These are phyloP conservation scores for Blastobotrys petasosporus DNA, from an alignment of 1,139 yeast genomes.

Conservation along the genomic window DNA sequence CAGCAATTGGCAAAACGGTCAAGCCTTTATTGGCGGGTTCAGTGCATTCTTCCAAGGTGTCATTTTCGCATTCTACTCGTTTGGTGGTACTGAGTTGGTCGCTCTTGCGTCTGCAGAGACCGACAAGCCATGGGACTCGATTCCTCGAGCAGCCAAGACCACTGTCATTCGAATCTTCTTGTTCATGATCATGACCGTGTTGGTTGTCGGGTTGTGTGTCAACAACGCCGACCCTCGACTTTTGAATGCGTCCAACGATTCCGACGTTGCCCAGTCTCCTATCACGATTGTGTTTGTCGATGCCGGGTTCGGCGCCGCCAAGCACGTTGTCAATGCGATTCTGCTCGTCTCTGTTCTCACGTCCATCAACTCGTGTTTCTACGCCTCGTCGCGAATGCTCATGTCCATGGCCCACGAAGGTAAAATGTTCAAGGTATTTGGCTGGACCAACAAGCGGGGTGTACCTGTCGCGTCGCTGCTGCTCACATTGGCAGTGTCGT, in stretches of 20 bases:
- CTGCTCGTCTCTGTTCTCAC: slow-evolving; percentile 47
- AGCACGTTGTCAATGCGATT: slow-evolving; percentile 43
- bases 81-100: slow-evolving; percentile 46
- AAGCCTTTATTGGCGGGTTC: slow-evolving; percentile 42
- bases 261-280: slow-evolving; percentile 44
- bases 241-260: slow-evolving; percentile 33
- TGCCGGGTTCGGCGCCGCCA: slow-evolving; percentile 44
- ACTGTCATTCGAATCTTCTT: slow-evolving; percentile 36
- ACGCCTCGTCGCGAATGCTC: slow-evolving; percentile 50
- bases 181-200: slow-evolving; percentile 39
- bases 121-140: slow-evolving; percentile 38
- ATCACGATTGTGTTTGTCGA: slow-evolving; percentile 52
- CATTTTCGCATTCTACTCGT: slow-evolving; percentile 53
- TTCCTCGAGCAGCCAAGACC: slow-evolving; percentile 37
- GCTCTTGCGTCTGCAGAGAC: slow-evolving; percentile 50
- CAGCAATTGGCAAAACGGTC: slow-evolving; percentile 12
- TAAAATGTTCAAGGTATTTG: slow-evolving; percentile 42
- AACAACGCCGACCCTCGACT: slow-evolving; percentile 40
- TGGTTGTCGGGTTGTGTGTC: slow-evolving; percentile 45
- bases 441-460: slow-evolving; percentile 46
- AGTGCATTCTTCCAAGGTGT: slow-evolving; percentile 60
- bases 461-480: slow-evolving; percentile 47
- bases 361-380: slow-evolving; percentile 52
- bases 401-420: slow-evolving; percentile 51
- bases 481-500: slow-evolving; percentile 42